phyloP scores from a whole-genome alignment of 768 basidiomycete genomes.

The Amanita phalloides region DNA sequence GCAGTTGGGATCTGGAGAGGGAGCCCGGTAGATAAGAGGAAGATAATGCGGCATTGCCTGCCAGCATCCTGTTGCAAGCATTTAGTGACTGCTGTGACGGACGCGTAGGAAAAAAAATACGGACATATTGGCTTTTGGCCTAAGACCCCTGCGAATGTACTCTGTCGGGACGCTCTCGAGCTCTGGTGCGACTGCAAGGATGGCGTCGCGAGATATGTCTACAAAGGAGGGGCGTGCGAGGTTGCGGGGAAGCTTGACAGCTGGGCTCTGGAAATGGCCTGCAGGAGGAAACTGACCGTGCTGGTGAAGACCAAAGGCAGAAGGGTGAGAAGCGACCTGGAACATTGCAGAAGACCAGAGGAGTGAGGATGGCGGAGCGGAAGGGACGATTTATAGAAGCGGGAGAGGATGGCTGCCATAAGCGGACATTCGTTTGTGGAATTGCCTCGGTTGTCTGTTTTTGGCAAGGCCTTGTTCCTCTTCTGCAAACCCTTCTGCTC shows the following conservation, averaged over 20 bases:
- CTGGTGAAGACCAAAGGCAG: constrained; percentile 26
- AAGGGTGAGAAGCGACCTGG: constrained; percentile 35
- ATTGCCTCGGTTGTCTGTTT: constrained; percentile 9
- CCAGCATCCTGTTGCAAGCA: constrained; percentile 33
- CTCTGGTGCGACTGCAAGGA: constrained; percentile 59
- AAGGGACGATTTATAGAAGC: constrained; percentile 7
- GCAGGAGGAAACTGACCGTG: constrained; percentile 24
- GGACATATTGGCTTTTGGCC: constrained; percentile 31
- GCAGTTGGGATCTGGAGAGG: constrained; percentile 55
- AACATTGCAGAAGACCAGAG: constrained; percentile 23
- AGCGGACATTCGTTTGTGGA: constrained; percentile 29
- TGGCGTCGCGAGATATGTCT: constrained; percentile 46
- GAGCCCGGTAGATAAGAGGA: constrained; percentile 50
- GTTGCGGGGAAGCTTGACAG: constrained; percentile 61
- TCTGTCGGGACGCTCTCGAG: constrained; percentile 53
- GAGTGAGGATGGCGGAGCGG: neutral
- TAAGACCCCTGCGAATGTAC: constrained; percentile 58
- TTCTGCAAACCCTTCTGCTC: neutral
- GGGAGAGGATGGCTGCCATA: constrained; percentile 17
- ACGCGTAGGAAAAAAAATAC: constrained; percentile 14
- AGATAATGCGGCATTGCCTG: constrained; percentile 40
- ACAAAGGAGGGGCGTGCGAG: constrained; percentile 52
- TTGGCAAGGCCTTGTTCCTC: neutral
- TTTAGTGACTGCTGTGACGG: constrained; percentile 9
- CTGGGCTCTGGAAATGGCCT: constrained; percentile 14